A percentile compares a stretch with the other conserved stretches of the same genome.
Evolutionary conservation across 2,329 filamentous ascomycete genomes (phyloP).

Genomic region (Aspergillus felis): DNA sequence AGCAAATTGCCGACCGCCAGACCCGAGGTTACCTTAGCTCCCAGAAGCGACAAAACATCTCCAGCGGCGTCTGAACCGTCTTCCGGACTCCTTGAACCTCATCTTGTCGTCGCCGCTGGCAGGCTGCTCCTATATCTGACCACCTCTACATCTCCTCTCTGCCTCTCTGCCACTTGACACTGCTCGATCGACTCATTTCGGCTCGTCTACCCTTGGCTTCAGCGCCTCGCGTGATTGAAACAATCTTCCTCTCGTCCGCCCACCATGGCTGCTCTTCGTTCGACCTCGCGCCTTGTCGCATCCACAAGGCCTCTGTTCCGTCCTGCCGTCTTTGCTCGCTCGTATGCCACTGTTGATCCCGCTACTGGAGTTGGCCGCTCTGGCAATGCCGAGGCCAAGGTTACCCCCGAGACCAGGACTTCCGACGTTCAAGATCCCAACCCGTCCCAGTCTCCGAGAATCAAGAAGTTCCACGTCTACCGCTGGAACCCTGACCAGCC

Average conservation of each 20-base stretch:
- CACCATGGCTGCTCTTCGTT: slow-evolving; percentile 48
- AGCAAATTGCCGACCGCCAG: slow-evolving; percentile 28
- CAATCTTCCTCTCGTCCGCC: slow-evolving; percentile 9
- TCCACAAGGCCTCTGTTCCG: slow-evolving; percentile 42
- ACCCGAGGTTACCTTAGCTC: slow-evolving; percentile 33
- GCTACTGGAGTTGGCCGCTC: slow-evolving; percentile 24
- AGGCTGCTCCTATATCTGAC: slow-evolving; percentile 10
- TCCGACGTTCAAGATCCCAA: slow-evolving; percentile 61
- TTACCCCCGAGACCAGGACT: slow-evolving; percentile 50
- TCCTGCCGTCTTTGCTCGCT: slow-evolving; percentile 38
- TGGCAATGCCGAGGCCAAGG: slow-evolving; percentile 27
- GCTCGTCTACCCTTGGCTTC: background rate
- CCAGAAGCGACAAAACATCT: slow-evolving; percentile 23
- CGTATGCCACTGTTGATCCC: slow-evolving; percentile 47
- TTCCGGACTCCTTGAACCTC: slow-evolving; percentile 13
- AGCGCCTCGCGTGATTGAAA: slow-evolving; percentile 8
- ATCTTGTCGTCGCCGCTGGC: slow-evolving; percentile 19
- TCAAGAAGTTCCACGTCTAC: slow-evolving; percentile 98
- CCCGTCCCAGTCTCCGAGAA: slow-evolving; percentile 53
- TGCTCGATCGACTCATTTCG: background rate
- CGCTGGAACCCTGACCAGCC: slow-evolving; percentile 96
- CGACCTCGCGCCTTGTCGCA: slow-evolving; percentile 44
- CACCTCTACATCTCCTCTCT: slow-evolving; percentile 3
- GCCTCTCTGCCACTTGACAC: background rate
- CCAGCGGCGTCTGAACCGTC: slow-evolving; percentile 15